Percentiles rank a stretch among this genome's conserved stretches.
Evolutionary conservation across 345 rosid species (phyloP).

Genomic region (Carallia brachiata): DNA sequence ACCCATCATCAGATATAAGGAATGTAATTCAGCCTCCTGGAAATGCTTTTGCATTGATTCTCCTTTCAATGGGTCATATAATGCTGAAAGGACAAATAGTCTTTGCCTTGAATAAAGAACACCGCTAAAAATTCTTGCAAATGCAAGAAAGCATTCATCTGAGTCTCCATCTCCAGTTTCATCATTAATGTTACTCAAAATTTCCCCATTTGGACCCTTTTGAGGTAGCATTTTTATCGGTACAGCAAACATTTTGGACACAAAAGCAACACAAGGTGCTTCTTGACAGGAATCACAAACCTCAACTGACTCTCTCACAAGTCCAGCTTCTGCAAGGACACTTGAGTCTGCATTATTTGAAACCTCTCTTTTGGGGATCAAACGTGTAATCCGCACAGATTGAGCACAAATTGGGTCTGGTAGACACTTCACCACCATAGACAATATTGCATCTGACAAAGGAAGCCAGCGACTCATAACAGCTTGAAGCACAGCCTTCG

Average conservation of each 20-base stretch:
- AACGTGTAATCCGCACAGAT: constrained; percentile 55
- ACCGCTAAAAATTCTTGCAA: constrained; percentile 93
- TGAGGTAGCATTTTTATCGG: constrained; percentile 77
- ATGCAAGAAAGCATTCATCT: constrained; percentile 94
- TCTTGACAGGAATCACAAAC: constrained; percentile 61
- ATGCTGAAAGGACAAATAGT: constrained; percentile 71
- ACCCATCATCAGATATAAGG: constrained; percentile 95
- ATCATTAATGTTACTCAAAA: constrained; percentile 43
- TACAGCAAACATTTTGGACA: constrained; percentile 92
- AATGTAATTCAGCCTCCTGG: constrained; percentile 83
- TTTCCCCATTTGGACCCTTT: constrained; percentile 67
- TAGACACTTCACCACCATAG: constrained; percentile 80
- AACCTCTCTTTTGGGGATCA: constrained; percentile 72
- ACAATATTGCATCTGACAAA: constrained; percentile 73
- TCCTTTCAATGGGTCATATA: constrained; percentile 73
- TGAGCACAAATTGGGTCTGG: constrained; percentile 88
- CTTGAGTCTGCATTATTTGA: constrained; percentile 38
- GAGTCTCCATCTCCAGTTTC: constrained; percentile 54
- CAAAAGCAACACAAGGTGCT: constrained; percentile 80
- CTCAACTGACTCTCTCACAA: constrained; percentile 72
- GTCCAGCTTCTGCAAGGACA: constrained; percentile 61
- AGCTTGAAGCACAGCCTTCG: constrained; percentile 70
- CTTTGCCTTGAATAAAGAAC: constrained; percentile 61
- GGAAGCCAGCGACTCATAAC: constrained; percentile 96
- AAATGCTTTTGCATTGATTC: constrained; percentile 75